phyloP scores from a whole-genome alignment of 169 alveolate genomes.

The Plasmodium gallinaceum region DNA sequence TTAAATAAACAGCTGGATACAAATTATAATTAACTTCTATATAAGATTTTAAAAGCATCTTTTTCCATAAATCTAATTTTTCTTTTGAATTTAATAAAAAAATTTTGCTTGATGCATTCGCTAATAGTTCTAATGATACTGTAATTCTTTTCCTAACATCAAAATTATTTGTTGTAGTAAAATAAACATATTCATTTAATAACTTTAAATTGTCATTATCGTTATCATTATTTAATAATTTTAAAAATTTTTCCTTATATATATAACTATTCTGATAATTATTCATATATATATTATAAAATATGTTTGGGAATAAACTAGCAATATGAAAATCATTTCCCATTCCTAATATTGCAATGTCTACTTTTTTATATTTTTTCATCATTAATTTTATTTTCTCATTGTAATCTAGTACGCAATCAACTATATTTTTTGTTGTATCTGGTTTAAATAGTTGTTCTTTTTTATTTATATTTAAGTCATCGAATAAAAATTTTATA shows the following conservation, averaged over 20 bases:
- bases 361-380: constrained; percentile 42
- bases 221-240: constrained; percentile 9
- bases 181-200: constrained; percentile 62
- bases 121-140: constrained; percentile 76
- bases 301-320: constrained; percentile 47
- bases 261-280: constrained; percentile 60
- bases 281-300: constrained; percentile 47
- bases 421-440: constrained; percentile 33
- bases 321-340: constrained; percentile 72
- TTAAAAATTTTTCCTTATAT: constrained; percentile 28
- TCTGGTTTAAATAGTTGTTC: constrained; percentile 55
- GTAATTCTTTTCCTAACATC: constrained; percentile 81
- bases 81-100: constrained; percentile 77
- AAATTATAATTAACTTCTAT: constrained; percentile 38
- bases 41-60: constrained; percentile 46
- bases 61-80: constrained; percentile 80
- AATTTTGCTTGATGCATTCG: constrained; percentile 78
- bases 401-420: constrained; percentile 56
- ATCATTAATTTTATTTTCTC: constrained; percentile 42
- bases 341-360: constrained; percentile 72
- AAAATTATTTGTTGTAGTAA: constrained; percentile 77
- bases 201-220: constrained; percentile 38
- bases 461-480: constrained; percentile 45
- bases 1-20: constrained; percentile 60
- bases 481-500: constrained; percentile 52